These are phyloP conservation scores for Gentiana macrophylla DNA, from an alignment of 257 asterid species.

Conservation along the genomic window DNA sequence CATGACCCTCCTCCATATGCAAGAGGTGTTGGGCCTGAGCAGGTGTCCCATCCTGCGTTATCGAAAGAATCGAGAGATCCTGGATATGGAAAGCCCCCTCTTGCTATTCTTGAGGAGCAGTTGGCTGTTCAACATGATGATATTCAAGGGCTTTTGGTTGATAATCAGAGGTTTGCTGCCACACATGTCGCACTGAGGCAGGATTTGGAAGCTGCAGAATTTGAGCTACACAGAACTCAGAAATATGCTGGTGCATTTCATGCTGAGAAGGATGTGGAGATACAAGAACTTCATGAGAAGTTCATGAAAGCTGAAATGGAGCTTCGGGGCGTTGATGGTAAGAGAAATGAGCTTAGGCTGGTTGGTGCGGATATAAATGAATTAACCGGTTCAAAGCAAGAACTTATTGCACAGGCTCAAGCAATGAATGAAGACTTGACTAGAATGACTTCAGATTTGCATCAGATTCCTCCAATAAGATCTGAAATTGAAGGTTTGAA, in stretches of 20 bases:
- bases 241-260: conserved; percentile 60
- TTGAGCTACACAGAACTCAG: conserved; percentile 73
- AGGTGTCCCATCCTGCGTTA: conserved; percentile 39
- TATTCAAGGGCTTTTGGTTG: conserved; percentile 65
- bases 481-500: conserved; percentile 60
- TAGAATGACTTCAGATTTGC: conserved; percentile 66
- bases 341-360: conserved; percentile 79
- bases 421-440: conserved; percentile 83
- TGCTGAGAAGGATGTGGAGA: conserved; percentile 56
- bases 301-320: conserved; percentile 71
- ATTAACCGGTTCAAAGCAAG: conserved; percentile 69
- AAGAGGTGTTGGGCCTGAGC: conserved; percentile 31
- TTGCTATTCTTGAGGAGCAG: conserved; percentile 60
- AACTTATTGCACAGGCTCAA: conserved; percentile 60
- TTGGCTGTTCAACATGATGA: conserved; percentile 79
- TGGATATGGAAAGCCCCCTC: conserved; percentile 61
- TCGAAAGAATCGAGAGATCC: conserved; percentile 68
- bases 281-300: conserved; percentile 70
- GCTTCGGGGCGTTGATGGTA: conserved; percentile 51
- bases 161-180: conserved; percentile 90
- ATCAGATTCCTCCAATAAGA: conserved; percentile 69
- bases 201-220: conserved; percentile 67
- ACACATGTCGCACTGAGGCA: conserved; percentile 92
- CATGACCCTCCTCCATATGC: no score
- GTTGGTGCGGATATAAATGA: conserved; percentile 70